Conservation (phyloP, 2,329 filamentous ascomycete genomes). For the Moelleriella libera region DNA sequence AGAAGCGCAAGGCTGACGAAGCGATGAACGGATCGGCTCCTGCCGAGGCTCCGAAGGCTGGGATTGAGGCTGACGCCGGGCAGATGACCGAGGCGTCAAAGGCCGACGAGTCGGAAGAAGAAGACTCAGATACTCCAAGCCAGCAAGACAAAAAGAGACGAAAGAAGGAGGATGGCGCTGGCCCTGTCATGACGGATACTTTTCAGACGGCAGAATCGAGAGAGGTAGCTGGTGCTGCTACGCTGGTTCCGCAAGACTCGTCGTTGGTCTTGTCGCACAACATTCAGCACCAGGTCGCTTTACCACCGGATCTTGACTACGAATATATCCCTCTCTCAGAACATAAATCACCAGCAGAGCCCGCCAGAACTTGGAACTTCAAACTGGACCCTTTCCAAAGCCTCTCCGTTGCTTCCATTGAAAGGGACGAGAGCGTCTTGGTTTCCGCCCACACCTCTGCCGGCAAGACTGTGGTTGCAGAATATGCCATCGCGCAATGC, state of each 20-base stretch:
- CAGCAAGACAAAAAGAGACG: slow-evolving; percentile 48
- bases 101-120: slow-evolving; percentile 17
- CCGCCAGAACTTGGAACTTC: slow-evolving; percentile 75
- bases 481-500: slow-evolving; percentile 96
- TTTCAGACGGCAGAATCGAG: slow-evolving; percentile 92
- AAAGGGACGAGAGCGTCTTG: slow-evolving; percentile 88
- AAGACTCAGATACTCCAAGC: slow-evolving; percentile 29
- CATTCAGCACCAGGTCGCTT: slow-evolving; percentile 92
- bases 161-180: slow-evolving; percentile 50
- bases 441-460: slow-evolving; percentile 96
- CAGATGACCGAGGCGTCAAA: slow-evolving; percentile 28
- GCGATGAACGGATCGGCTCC: slow-evolving; percentile 43
- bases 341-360: slow-evolving; percentile 79
- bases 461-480: slow-evolving; percentile 94
- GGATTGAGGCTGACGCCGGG: slow-evolving; percentile 18
- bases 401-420: slow-evolving; percentile 84
- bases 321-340: slow-evolving; percentile 89
- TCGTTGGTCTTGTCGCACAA: slow-evolving; percentile 85
- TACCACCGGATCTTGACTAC: slow-evolving; percentile 88
- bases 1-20: slow-evolving; percentile 79
- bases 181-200: slow-evolving; percentile 73
- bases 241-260: slow-evolving; percentile 48
- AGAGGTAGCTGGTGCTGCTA: slow-evolving; percentile 71
- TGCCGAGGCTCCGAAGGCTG: slow-evolving; percentile 5
- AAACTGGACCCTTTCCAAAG: slow-evolving; percentile 96